A percentile compares a stretch with the other conserved stretches of the same genome.
Conservation (phyloP, 2,329 filamentous ascomycete species). For the Taxawa tesnikishii region DNA sequence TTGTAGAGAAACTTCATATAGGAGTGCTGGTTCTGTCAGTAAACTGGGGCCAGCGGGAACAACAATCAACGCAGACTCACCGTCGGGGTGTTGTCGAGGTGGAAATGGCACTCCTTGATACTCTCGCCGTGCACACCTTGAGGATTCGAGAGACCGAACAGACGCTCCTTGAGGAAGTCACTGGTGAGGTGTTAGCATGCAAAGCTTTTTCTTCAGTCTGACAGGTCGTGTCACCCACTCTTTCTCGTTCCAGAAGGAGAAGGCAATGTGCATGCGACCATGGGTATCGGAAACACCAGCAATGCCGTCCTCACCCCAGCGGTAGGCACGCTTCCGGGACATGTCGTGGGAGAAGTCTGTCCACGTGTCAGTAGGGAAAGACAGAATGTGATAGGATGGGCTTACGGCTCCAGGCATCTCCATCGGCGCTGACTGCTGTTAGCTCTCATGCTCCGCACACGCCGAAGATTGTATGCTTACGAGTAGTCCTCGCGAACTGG, state of each 20-base stretch:
- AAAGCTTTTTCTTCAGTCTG: conserved; percentile 2
- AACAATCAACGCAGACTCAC: conserved; percentile 29
- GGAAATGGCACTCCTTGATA: conserved; percentile 93
- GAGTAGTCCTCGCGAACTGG: conserved; percentile 85
- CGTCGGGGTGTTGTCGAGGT: conserved; percentile 84
- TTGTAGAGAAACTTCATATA: conserved; percentile 99
- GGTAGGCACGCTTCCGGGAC: conserved; percentile 74
- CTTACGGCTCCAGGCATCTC: conserved; percentile 92
- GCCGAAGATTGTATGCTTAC: conserved; percentile 29
- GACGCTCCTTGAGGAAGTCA: conserved; percentile 84
- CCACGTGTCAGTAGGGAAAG: conserved; percentile 1
- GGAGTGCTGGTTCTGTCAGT: conserved; percentile 71
- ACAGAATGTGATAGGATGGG: conserved; percentile 14
- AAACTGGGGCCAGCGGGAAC: no score
- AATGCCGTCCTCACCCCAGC: conserved; percentile 96
- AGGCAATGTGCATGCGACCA: conserved; percentile 81
- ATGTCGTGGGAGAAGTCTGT: conserved; percentile 89
- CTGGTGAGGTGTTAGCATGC: conserved; percentile 34
- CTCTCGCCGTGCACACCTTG: conserved; percentile 97
- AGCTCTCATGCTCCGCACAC: conserved; percentile 1
- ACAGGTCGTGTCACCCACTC: conserved; percentile 49
- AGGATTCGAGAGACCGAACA: conserved; percentile 90
- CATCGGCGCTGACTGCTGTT: conserved; percentile 50
- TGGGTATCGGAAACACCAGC: conserved; percentile 92
- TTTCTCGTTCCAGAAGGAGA: conserved; percentile 96